A percentile compares a stretch with the other conserved stretches of the same genome.
Evolutionary conservation across 257 asterid species (phyloP).

Genomic region (Nicotiana knightiana): DNA sequence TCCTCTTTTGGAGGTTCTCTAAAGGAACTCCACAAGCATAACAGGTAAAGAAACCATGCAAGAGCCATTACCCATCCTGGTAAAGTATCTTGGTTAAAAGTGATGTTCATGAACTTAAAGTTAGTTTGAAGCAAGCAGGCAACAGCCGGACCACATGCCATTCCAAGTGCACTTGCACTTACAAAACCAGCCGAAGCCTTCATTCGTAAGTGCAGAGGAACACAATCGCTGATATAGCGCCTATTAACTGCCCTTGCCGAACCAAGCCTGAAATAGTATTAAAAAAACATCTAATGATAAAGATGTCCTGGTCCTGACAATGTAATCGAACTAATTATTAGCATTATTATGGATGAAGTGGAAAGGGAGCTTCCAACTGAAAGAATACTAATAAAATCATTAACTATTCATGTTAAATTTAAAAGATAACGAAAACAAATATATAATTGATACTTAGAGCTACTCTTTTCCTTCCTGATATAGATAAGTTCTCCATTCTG

Average conservation of each 20-base stretch:
- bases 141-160: slow-evolving; percentile 99
- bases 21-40: slow-evolving; percentile 79
- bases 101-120: slow-evolving; percentile 55
- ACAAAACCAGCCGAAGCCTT: slow-evolving; percentile 98
- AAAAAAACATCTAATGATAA: slow-evolving; percentile 4
- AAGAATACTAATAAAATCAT: neutral
- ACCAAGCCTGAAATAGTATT: slow-evolving; percentile 62
- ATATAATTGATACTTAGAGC: no score
- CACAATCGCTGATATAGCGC: slow-evolving; percentile 93
- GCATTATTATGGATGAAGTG: neutral
- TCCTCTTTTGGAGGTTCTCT: slow-evolving; percentile 68
- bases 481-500: no score
- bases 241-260: slow-evolving; percentile 97
- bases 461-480: no score
- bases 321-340: neutral
- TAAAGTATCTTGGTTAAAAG: slow-evolving; percentile 76
- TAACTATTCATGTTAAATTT: neutral
- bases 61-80: slow-evolving; percentile 99
- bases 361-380: neutral
- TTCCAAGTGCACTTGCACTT: slow-evolving; percentile 99
- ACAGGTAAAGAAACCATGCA: slow-evolving; percentile 65
- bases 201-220: slow-evolving; percentile 85
- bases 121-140: slow-evolving; percentile 82
- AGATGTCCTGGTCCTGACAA: neutral
- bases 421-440: neutral